These are phyloP conservation scores for Neurospora sp. DNA, from an alignment of 2,329 filamentous ascomycete species.

Conservation along the genomic window DNA sequence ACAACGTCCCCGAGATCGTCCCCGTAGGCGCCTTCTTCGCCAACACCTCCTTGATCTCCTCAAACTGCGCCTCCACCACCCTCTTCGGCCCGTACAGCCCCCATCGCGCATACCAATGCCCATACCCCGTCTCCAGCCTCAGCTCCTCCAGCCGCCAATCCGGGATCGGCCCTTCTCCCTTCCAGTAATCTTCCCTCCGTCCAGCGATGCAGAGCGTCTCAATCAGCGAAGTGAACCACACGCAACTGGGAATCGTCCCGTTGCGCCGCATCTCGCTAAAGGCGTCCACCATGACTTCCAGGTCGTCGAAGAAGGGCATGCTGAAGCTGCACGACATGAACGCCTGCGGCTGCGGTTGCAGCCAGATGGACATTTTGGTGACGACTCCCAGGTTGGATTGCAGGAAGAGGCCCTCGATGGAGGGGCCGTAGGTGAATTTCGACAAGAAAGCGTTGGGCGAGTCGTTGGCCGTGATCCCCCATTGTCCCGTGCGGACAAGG, in stretches of 20 bases:
- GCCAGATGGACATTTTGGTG: slow-evolving; percentile 41
- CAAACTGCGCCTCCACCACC: slow-evolving; percentile 34
- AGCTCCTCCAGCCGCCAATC: slow-evolving; percentile 34
- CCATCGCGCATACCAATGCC: slow-evolving; percentile 35
- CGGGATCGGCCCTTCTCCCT: slow-evolving; percentile 32
- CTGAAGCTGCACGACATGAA: slow-evolving; percentile 36
- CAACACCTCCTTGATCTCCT: slow-evolving; percentile 28
- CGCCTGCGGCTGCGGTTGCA: slow-evolving; percentile 31
- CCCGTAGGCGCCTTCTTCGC: slow-evolving; percentile 27
- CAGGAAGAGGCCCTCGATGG: slow-evolving; percentile 38
- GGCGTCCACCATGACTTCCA: slow-evolving; percentile 33
- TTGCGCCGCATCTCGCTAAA: slow-evolving; percentile 34
- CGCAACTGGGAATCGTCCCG: slow-evolving; percentile 30
- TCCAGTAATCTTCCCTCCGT: slow-evolving; percentile 32
- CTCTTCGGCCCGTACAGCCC: slow-evolving; percentile 32
- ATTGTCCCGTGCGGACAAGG: slow-evolving; percentile 19
- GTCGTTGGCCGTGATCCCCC: slow-evolving; percentile 22
- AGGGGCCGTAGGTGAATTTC: slow-evolving; percentile 30
- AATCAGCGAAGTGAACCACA: slow-evolving; percentile 35
- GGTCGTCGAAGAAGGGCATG: slow-evolving; percentile 34
- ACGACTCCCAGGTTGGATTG: slow-evolving; percentile 45
- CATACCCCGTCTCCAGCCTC: slow-evolving; percentile 29
- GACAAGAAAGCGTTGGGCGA: slow-evolving; percentile 29
- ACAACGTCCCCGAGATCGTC: slow-evolving; percentile 26
- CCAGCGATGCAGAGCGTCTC: slow-evolving; percentile 35